These are phyloP conservation scores for Ascochyta koolunga DNA, from an alignment of 2,329 filamentous ascomycete genomes.

Conservation along the genomic window DNA sequence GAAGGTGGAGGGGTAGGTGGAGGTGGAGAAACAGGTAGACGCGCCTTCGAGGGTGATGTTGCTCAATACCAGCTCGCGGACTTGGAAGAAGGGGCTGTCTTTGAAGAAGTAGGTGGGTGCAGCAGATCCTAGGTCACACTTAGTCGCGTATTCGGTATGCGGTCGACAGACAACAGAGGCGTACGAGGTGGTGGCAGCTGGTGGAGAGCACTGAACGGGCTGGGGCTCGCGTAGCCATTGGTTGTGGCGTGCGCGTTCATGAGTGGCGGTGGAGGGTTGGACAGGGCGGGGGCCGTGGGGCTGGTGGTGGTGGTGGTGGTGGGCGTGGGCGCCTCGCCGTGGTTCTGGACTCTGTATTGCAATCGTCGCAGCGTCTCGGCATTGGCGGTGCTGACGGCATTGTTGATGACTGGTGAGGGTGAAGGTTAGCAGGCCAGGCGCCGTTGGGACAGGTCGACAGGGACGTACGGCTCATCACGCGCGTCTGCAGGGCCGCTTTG, in stretches of 20 bases:
- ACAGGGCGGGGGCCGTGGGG: slow-evolving; percentile 25
- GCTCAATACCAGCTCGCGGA: slow-evolving; percentile 68
- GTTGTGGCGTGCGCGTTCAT: slow-evolving; percentile 31
- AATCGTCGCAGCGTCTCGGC: slow-evolving; percentile 45
- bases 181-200: slow-evolving; percentile 26
- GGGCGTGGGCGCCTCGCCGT: slow-evolving; percentile 46
- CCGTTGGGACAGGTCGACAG: slow-evolving; percentile 15
- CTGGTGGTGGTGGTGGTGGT: slow-evolving; percentile 24
- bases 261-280: slow-evolving; percentile 23
- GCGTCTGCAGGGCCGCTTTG: slow-evolving; percentile 79
- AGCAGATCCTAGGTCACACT: slow-evolving; percentile 37
- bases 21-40: slow-evolving; percentile 52
- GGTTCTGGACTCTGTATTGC: slow-evolving; percentile 49
- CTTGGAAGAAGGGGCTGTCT: slow-evolving; percentile 82
- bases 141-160: slow-evolving; percentile 9
- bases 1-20: too few relatives aligned
- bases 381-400: slow-evolving; percentile 43
- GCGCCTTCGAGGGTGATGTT: slow-evolving; percentile 75
- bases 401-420: slow-evolving; percentile 47
- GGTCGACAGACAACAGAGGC: slow-evolving; percentile 4
- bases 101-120: slow-evolving; percentile 63
- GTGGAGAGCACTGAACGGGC: slow-evolving; percentile 11
- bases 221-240: slow-evolving; percentile 21
- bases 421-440: slow-evolving; percentile 23
- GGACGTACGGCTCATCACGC: slow-evolving; percentile 77